Base-by-base conservation (phyloP, 495 filamentous ascomycete species). In the Podospora bellae-mahoneyi region DNA sequence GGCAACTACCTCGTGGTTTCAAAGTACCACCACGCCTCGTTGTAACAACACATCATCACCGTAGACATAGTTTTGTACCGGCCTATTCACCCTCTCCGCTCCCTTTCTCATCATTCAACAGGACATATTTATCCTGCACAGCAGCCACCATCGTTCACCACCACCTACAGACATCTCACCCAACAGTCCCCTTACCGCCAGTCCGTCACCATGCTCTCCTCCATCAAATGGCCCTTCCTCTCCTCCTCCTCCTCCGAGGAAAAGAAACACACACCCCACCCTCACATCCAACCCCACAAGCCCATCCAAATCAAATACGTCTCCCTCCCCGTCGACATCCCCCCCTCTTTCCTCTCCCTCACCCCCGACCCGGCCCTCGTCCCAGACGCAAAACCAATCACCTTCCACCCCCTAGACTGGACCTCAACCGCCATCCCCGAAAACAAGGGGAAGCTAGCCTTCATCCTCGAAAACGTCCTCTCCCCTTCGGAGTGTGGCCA, bases 401-500 rank as follows among this genome's bases (percentile, higher is more conserved):
- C 72, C 18, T 61, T 78, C 32, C 67, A 71, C 3, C 73, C 74
- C 18, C 84, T 91, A 69, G 80, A 90, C 72, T 89, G 86, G 75
- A 48, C 72, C n/a, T 71, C 76, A 18, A 82, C 84, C 39, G 64
- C 65, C 1, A 72, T 92, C 9, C 84, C 84, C 3, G 83, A 87
- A 69, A 88, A 84, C 78, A 79, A 81, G 59, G 75, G 78, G 55
- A 70, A 78, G 44, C 87, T 88, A 68, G 90, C 90, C 18, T 84
- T 82, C 34, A 78, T 91, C 0, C 82, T 91, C 10, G 89, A 92
- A 79, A 79, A 90, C 69, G 83, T 88, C 55, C 69, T 92, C 59
- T 87, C 83, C 28, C 81, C 82, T 48, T 70, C 75, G 5, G 90
- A 92, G 79, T 91, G 89, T 80, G 76, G 80, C 0, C 75, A 81